Evolutionary conservation across 768 basidiomycete genomes (phyloP), one percentile per base, ranked within the genome.

Genomic region (Psilocybe cyanescens): DNA sequence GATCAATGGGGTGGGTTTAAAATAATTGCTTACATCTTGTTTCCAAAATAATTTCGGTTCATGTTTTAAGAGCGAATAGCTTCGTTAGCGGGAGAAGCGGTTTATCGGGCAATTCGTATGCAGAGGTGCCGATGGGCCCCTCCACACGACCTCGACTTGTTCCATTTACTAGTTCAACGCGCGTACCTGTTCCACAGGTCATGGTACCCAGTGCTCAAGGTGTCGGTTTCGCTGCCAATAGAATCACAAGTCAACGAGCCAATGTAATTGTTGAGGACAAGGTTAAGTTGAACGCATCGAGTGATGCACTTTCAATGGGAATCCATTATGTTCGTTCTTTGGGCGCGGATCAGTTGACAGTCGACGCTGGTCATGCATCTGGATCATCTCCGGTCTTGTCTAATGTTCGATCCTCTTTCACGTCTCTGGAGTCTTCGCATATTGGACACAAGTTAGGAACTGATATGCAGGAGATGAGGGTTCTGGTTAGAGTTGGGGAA

Each of bases 301-400:
- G 77, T 29, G 91, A 92, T 70, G 91, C 90, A 54, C 79, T 92
- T 28, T 78, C 79, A 29, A 84, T 89, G 70, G 88, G 89, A 6
- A 80, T 90, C 64, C 86, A 86, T 65, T 92, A 91, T 66, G 86
- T 92, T 41, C 84, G 83, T 54, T 83, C 88, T 12, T 78, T 91
- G 58, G 91, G 89, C 19, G 86, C 80, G 37, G 86, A 89, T 35
- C 67, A 66, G 60, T 65, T 66, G 55, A 58, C 55, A 63, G 72
- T 63, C 63, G 69, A 59, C 66, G 58, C 67, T 31, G 17, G 65
- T 44, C 54, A 47, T 30, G 64, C 41, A 39, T 60, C 70, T 56
- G 71, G 70, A 52, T 72, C 76, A 24, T 74, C 75, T n/a, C 77
- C 75, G 6, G 67, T 74, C 12, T 69, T 75, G 8, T 79, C 79